Conservation (phyloP, 352 stramenopile genomes). For the Saprolegnia parasitica region DNA sequence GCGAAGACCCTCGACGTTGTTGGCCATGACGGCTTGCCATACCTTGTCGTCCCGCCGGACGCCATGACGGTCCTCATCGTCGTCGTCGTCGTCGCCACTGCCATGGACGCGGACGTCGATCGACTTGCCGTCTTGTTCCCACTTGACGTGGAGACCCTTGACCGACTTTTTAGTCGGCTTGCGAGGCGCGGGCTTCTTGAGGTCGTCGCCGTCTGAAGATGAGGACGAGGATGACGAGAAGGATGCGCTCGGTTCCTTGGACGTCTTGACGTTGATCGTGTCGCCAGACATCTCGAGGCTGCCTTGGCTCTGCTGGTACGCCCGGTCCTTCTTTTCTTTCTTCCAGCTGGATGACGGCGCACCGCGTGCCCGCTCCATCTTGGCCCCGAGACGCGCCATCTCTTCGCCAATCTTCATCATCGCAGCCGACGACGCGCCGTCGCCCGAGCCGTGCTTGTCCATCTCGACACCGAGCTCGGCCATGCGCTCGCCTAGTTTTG, state of each 20-base stretch:
- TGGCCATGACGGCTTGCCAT: slow-evolving; percentile 9
- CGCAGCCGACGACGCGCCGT: not conserved
- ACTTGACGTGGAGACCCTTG: not conserved
- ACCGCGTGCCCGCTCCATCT: not conserved
- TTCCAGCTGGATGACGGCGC: not conserved
- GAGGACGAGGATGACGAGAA: not conserved
- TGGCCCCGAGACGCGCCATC: not conserved
- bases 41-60: slow-evolving; percentile 17
- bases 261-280: too few relatives aligned
- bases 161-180: not conserved
- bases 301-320: not conserved
- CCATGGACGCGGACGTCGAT: not conserved
- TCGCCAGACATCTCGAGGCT: too few relatives aligned
- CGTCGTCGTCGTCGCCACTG: not conserved
- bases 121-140: not conserved
- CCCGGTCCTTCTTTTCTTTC: not conserved
- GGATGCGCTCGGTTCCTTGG: too few relatives aligned
- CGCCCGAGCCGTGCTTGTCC: not conserved
- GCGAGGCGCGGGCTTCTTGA: not conserved
- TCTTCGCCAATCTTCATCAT: not conserved
- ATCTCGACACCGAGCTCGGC: not conserved
- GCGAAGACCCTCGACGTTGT: slow-evolving; percentile 6
- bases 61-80: too few relatives aligned
- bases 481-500: not conserved
- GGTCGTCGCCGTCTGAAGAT: not conserved